phyloP scores from a whole-genome alignment of 2,329 filamentous ascomycete species.

The Kalmusia sp. region DNA sequence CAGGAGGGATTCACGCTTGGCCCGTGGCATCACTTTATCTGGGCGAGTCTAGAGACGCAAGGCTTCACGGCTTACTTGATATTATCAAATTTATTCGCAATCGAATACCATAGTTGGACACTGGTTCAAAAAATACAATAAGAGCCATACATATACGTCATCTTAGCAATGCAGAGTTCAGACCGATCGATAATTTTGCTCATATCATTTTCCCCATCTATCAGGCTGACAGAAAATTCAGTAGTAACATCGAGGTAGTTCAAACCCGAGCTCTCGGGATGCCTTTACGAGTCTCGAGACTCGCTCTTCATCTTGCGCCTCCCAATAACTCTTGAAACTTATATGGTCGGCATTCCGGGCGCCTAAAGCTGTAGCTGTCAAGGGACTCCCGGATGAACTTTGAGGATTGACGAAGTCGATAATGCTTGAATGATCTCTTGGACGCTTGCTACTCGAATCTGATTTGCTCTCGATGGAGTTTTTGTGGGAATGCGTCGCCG shows the following conservation, averaged over 20 bases:
- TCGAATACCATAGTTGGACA: constrained; percentile 34
- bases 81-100: constrained; percentile 49
- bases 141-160: neutral
- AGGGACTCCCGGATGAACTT: neutral
- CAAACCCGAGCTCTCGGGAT: constrained; percentile 13
- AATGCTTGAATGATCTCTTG: neutral
- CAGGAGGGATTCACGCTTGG: constrained; percentile 80
- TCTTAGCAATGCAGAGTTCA: neutral
- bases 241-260: constrained; percentile 11
- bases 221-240: no score
- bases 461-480: no score
- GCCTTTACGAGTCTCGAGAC: constrained; percentile 6
- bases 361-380: constrained; percentile 1
- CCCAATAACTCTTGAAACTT: constrained; percentile 1
- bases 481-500: no score
- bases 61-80: constrained; percentile 55
- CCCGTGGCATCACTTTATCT: constrained; percentile 72
- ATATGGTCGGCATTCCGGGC: constrained; percentile 2
- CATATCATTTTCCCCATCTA: neutral
- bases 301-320: constrained; percentile 2
- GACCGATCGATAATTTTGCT: no score
- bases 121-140: no score
- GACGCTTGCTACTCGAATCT: neutral
- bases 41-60: constrained; percentile 54
- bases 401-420: neutral